Base-by-base conservation (phyloP, 345 rosid species). In the Raphanus sativus region DNA sequence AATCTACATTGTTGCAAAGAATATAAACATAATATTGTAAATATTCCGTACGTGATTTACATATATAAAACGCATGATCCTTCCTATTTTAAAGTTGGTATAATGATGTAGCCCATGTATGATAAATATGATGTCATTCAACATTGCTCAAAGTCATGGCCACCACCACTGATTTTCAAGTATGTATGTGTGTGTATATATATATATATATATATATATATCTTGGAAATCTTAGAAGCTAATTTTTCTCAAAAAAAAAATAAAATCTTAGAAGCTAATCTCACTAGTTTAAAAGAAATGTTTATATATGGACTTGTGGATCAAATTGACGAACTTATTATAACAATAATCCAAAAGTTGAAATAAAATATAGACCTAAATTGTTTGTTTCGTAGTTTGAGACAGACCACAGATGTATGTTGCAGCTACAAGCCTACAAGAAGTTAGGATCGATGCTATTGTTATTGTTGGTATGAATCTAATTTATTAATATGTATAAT, bases 101-200 rank as follows among this genome's bases (percentile, higher is more conserved):
- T 63, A 28, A 25, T 75, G 66, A 67, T 67, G 34, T 45, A 42
- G 6, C 71, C 42, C 29, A 52, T 42, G 42, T 61, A 65, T 71
- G 76, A 77, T 70, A 52, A 17, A 68, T 24, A 67, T 83, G 81
- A 75, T 75, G 84, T 85, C 92, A 87, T 78, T 63, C 69, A 66
- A 77, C 82, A 76, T 83, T 75, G 48, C 73, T 79, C 86, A 59
- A 83, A 84, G 85, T 79, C 84, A 87, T 67, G 84, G 80, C 65
- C 68, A 70, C 69, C 73, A 61, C 15, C 54, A 81, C 70, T 61
- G 56, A 8, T 32, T 59, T 34, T 71, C 8, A 65, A 67, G 73
- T 55, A 71, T 38, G 36, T 55, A 5, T 48, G 9, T 50, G 48
- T 77, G 24, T 38, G 28, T 48, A 21, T 25, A 17, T 54, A 17